Conservation (phyloP, 2,329 filamentous ascomycete species). For the Aspergillus proliferans region DNA sequence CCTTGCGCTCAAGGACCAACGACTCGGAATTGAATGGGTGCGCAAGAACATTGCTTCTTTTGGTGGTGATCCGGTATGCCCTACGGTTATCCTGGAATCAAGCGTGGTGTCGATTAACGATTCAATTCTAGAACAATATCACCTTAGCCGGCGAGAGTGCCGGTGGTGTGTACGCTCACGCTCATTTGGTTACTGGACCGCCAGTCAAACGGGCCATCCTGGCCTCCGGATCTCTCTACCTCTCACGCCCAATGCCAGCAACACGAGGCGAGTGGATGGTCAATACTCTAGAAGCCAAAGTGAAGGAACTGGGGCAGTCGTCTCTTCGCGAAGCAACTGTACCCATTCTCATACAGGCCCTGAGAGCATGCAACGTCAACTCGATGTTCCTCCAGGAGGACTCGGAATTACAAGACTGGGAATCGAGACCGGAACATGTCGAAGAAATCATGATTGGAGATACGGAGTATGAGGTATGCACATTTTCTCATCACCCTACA, state of each 20-base stretch:
- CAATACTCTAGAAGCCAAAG: conserved; percentile 21
- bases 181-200: conserved; percentile 31
- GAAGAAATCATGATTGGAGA: conserved; percentile 40
- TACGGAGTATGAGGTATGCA: conserved; percentile 37
- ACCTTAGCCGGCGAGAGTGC: conserved; percentile 44
- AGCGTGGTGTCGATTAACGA: too few relatives aligned
- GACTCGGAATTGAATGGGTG: conserved; percentile 35
- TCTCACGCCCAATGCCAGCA: conserved; percentile 39
- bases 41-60: conserved; percentile 34
- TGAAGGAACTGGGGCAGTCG: conserved; percentile 18
- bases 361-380: conserved; percentile 32
- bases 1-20: conserved; percentile 33
- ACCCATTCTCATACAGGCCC: conserved; percentile 26
- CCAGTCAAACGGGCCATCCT: conserved; percentile 32
- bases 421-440: conserved; percentile 25
- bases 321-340: conserved; percentile 27
- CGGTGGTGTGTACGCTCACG: conserved; percentile 42
- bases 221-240: conserved; percentile 38
- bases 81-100: background rate
- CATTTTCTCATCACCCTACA: background rate
- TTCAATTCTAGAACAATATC: conserved; percentile 26
- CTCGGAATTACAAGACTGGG: conserved; percentile 32
- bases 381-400: conserved; percentile 41
- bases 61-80: conserved; percentile 33
- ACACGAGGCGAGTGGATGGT: conserved; percentile 27